Conservation (phyloP, 2,329 filamentous ascomycete species). For the Dactylonectria estremocensis region DNA sequence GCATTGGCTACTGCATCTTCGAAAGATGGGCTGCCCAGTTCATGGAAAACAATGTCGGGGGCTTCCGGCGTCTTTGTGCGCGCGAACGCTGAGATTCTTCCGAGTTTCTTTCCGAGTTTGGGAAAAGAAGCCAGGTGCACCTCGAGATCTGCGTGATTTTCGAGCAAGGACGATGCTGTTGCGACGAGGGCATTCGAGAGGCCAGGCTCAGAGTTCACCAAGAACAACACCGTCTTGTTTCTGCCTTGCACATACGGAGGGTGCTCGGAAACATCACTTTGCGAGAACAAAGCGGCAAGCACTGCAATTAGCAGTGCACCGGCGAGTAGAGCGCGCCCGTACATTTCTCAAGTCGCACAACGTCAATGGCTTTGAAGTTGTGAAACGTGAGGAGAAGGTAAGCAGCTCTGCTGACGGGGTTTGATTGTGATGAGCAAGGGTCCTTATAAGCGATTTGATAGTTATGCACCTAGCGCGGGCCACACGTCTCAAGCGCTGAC, state of each 20-base stretch:
- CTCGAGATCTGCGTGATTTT: conserved; percentile 51
- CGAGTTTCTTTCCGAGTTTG: conserved; percentile 30
- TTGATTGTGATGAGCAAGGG: too few relatives aligned
- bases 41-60: conserved; percentile 47
- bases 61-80: conserved; percentile 33
- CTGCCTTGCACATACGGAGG: conserved; percentile 30
- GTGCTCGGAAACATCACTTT: background rate
- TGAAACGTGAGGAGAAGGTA: too few relatives aligned
- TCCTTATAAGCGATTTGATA: too few relatives aligned
- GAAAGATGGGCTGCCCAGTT: conserved; percentile 43
- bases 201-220: conserved; percentile 53
- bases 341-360: background rate
- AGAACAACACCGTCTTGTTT: conserved; percentile 55
- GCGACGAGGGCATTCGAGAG: conserved; percentile 57
- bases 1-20: conserved; percentile 20
- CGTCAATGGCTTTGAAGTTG: too few relatives aligned
- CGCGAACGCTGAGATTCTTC: conserved; percentile 29
- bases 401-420: too few relatives aligned
- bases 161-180: conserved; percentile 52
- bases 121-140: conserved; percentile 56
- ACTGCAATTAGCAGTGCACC: background rate
- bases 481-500: too few relatives aligned
- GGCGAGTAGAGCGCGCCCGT: background rate
- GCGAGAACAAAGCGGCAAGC: background rate
- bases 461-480: too few relatives aligned